phyloP scores from a whole-genome alignment of 1,284 basidiomycete species.

The Veloboletus limbatus region DNA sequence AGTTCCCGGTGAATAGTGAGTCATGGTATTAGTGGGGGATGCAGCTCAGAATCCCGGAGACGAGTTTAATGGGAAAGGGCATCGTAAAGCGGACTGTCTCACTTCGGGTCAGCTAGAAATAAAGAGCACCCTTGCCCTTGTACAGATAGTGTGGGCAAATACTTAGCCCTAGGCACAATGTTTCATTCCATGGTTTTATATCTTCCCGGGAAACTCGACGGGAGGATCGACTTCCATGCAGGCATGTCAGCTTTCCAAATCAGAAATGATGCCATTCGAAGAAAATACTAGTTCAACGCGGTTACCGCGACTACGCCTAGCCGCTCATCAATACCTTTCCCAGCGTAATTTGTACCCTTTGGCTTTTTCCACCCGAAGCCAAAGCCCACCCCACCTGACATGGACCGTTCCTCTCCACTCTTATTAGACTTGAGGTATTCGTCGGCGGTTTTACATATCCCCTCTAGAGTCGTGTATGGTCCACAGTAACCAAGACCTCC shows the following conservation, averaged over 20 bases:
- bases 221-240: neutral
- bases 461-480: constrained; percentile 55
- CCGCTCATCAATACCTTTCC: constrained; percentile 15
- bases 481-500: constrained; percentile 68
- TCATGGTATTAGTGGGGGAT: neutral
- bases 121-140: neutral
- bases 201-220: neutral
- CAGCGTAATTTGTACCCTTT: constrained; percentile 1
- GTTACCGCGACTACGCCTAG: constrained; percentile 15
- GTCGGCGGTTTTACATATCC: constrained; percentile 49
- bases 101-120: neutral
- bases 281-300: constrained; percentile 18
- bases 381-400: constrained; percentile 32
- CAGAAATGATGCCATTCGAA: neutral
- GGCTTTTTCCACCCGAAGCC: constrained; percentile 13
- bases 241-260: neutral
- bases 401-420: constrained; percentile 34
- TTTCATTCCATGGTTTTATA: neutral
- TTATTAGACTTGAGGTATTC: constrained; percentile 45
- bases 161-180: neutral
- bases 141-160: neutral
- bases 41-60: neutral
- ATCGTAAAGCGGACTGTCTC: neutral
- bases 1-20: constrained; percentile 17
- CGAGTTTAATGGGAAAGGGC: constrained; percentile 11